Percentiles rank a stretch among this genome's conserved stretches.
Evolutionary conservation across 352 stramenopile species (phyloP).

Genomic region (Globisporangium recalcitrans): DNA sequence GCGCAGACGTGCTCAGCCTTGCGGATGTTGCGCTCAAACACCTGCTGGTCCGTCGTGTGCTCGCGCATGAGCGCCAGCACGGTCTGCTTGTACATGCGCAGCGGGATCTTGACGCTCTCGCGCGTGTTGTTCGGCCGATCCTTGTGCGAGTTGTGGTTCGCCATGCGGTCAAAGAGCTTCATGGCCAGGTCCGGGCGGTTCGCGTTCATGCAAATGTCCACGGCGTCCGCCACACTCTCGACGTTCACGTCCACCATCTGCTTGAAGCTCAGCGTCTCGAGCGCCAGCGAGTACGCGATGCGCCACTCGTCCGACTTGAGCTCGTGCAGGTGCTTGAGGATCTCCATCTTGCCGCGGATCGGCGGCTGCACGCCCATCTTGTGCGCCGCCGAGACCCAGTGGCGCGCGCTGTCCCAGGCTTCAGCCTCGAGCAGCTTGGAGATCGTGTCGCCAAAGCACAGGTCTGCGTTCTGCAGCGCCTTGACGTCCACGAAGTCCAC

Average conservation of each 20-base stretch:
- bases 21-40: constrained; percentile 29
- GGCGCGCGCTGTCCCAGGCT: constrained; percentile 41
- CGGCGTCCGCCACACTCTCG: constrained; percentile 62
- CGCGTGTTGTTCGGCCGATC: constrained; percentile 11
- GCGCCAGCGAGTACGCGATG: constrained; percentile 66
- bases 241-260: constrained; percentile 58
- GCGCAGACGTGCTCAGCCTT: constrained; percentile 56
- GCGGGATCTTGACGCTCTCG: constrained; percentile 27
- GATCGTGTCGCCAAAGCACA: constrained; percentile 67
- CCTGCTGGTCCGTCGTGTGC: constrained; percentile 17
- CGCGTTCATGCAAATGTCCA: constrained; percentile 55
- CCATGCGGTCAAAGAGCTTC: constrained; percentile 55
- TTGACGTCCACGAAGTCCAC: constrained; percentile 43
- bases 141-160: constrained; percentile 38
- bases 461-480: constrained; percentile 45
- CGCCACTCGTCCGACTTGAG: constrained; percentile 50
- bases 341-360: constrained; percentile 61
- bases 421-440: constrained; percentile 71
- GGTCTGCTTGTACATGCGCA: constrained; percentile 67
- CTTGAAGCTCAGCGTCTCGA: constrained; percentile 67
- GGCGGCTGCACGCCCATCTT: constrained; percentile 43
- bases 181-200: constrained; percentile 41
- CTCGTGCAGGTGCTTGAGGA: constrained; percentile 34
- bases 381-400: constrained; percentile 56
- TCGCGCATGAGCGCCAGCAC: constrained; percentile 53